Percentiles rank a stretch among this genome's conserved stretches.
These are phyloP conservation scores for Mucor piriformis DNA, from an alignment of 371 early-diverging fungal genomes.

Conservation along the genomic window DNA sequence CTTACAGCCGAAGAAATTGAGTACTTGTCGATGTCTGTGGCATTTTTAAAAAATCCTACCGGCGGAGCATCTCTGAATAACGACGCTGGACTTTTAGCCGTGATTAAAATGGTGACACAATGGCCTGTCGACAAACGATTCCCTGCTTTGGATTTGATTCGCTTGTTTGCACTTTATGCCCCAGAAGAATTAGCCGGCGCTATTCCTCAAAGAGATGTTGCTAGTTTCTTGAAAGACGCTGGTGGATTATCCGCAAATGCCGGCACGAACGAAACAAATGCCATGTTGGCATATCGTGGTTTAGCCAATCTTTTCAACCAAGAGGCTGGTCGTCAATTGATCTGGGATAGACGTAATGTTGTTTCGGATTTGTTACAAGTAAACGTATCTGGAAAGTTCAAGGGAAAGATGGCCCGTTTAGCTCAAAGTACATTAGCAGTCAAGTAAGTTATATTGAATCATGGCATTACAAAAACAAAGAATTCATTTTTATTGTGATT, in stretches of 20 bases:
- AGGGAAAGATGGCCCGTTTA: conserved; percentile 36
- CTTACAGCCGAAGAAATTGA: conserved; percentile 42
- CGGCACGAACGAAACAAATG: conserved; percentile 52
- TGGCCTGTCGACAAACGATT: conserved; percentile 76
- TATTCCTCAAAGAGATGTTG: conserved; percentile 22
- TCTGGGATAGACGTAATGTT: conserved; percentile 39
- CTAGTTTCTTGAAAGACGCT: conserved; percentile 37
- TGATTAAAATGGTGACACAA: conserved; percentile 46
- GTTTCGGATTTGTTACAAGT: conserved; percentile 31
- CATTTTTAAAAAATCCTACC: conserved; percentile 46
- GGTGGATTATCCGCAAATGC: conserved; percentile 25
- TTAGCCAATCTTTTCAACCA: conserved; percentile 64
- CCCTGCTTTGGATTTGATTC: conserved; percentile 86
- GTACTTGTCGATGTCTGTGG: conserved; percentile 34
- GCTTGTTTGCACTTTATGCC: conserved; percentile 66
- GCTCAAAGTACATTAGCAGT: conserved; percentile 45
- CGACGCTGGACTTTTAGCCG: conserved; percentile 30
- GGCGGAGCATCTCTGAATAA: neutral
- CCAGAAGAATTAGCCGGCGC: conserved; percentile 29
- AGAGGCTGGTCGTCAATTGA: conserved; percentile 38
- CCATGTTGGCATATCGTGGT: conserved; percentile 71
- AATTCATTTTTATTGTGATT: neutral
- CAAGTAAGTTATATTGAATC: conserved; percentile 33
- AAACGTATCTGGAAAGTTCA: conserved; percentile 31
- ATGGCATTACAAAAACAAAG: no score